These are phyloP conservation scores for Aphanomyces euteiches DNA, from an alignment of 352 stramenopile species.

Conservation along the genomic window DNA sequence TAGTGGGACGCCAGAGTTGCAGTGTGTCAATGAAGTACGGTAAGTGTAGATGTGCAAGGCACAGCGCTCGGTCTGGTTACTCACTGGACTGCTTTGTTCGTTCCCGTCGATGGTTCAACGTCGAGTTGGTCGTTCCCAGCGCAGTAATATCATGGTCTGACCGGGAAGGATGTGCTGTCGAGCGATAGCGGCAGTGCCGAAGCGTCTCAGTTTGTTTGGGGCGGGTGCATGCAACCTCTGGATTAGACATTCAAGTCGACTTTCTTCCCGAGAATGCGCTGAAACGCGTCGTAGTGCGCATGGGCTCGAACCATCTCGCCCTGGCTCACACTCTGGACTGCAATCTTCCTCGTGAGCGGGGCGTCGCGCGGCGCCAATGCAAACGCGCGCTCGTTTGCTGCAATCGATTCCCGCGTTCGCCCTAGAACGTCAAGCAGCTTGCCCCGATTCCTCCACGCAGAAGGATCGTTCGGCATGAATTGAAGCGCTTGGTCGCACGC, in stretches of 20 bases:
- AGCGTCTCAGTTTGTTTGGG: too few species aligned
- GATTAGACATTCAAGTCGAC: constrained; percentile 61
- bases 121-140: too few species aligned
- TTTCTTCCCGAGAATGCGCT: constrained; percentile 44
- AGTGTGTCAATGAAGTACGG: too few species aligned
- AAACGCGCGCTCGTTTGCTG: constrained; percentile 46
- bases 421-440: constrained; percentile 56
- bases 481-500: constrained; percentile 42
- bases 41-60: too few species aligned
- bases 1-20: too few species aligned
- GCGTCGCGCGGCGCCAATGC: constrained; percentile 42
- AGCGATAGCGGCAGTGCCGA: too few species aligned
- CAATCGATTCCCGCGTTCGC: constrained; percentile 41
- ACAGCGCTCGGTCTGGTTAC: too few species aligned
- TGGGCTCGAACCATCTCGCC: constrained; percentile 28
- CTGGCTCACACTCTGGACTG: constrained; percentile 46
- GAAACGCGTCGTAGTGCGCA: constrained; percentile 48
- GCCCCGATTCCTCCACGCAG: constrained; percentile 54
- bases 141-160: too few species aligned
- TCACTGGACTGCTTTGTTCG: too few species aligned
- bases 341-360: constrained; percentile 40
- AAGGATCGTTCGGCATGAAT: constrained; percentile 43
- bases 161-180: too few species aligned
- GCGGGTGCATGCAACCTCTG: neutral
- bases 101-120: too few species aligned